A percentile compares a stretch with the other conserved stretches of the same genome.
These are phyloP conservation scores for Leptodermis oblonga DNA, from an alignment of 257 asterid genomes.

Conservation along the genomic window DNA sequence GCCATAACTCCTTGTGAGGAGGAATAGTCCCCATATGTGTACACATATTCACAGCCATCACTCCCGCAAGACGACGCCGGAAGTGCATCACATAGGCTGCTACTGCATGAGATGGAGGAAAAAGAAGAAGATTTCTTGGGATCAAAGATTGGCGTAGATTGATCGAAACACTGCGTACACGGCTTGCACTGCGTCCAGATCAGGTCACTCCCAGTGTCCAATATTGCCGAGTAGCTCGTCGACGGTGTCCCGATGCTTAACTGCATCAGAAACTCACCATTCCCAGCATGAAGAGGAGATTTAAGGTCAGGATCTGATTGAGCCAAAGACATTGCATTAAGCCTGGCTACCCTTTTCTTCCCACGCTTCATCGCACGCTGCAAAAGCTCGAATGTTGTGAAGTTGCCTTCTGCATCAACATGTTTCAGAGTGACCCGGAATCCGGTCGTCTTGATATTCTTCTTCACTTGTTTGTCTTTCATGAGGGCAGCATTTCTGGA, in stretches of 20 bases:
- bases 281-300: slow-evolving; percentile 65
- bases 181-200: slow-evolving; percentile 77
- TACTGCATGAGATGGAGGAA: slow-evolving; percentile 43
- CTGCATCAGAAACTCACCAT: slow-evolving; percentile 74
- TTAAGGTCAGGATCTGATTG: slow-evolving; percentile 30
- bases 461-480: slow-evolving; percentile 4
- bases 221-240: slow-evolving; percentile 44
- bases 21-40: slow-evolving; percentile 74
- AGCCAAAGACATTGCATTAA: slow-evolving; percentile 40
- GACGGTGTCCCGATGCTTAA: slow-evolving; percentile 69
- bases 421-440: slow-evolving; percentile 50
- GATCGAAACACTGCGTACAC: slow-evolving; percentile 49
- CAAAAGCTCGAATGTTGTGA: slow-evolving; percentile 54
- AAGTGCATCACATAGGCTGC: slow-evolving; percentile 45
- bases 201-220: slow-evolving; percentile 74
- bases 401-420: slow-evolving; percentile 54
- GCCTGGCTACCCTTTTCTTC: slow-evolving; percentile 39
- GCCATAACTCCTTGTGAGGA: slow-evolving; percentile 68
- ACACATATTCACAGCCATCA: slow-evolving; percentile 48
- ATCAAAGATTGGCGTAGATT: slow-evolving; percentile 49
- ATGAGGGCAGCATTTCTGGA: slow-evolving; percentile 29
- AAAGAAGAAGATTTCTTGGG: slow-evolving; percentile 55
- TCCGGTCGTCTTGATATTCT: slow-evolving; percentile 29
- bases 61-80: slow-evolving; percentile 43
- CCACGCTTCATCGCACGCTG: slow-evolving; percentile 70